Evolutionary conservation across 2,329 filamentous ascomycete species (phyloP).

Genomic region (Fusarium paranaense): DNA sequence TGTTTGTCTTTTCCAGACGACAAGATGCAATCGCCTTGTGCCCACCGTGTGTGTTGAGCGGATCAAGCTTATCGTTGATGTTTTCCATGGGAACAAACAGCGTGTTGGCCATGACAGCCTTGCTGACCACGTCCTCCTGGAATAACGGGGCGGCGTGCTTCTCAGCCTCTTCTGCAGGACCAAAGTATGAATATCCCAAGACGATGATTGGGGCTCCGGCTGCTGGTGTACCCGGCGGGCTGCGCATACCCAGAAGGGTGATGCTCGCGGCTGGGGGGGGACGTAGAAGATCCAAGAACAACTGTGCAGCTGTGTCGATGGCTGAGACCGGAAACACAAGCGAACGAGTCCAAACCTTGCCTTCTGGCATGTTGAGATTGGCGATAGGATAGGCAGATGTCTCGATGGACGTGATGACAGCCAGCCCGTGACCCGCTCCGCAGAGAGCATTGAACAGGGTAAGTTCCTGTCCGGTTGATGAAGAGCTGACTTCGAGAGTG

Average conservation of each 20-base stretch:
- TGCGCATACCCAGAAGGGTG: conserved; percentile 43
- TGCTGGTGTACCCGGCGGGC: conserved; percentile 45
- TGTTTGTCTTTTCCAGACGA: conserved; percentile 29
- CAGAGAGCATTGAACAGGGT: conserved; percentile 47
- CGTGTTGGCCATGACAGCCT: conserved; percentile 41
- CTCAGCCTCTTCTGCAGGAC: conserved; percentile 41
- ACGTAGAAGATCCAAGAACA: conserved; percentile 37
- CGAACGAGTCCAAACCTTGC: conserved; percentile 48
- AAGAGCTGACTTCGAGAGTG: conserved; percentile 21
- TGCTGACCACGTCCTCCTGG: conserved; percentile 16
- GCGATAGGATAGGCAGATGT: conserved; percentile 41
- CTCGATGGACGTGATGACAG: conserved; percentile 47
- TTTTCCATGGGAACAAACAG: conserved; percentile 30
- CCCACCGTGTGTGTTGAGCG: conserved; percentile 44
- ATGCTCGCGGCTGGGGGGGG: conserved; percentile 28
- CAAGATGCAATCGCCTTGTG: conserved; percentile 44
- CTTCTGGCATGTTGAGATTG: conserved; percentile 40
- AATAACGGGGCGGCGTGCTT: conserved; percentile 30
- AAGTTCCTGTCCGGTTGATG: conserved; percentile 35
- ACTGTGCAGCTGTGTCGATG: conserved; percentile 32
- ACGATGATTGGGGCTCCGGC: conserved; percentile 47
- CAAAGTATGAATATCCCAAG: conserved; percentile 39
- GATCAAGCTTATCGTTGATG: conserved; percentile 38
- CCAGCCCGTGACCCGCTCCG: conserved; percentile 51
- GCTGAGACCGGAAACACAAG: conserved; percentile 44